Evolutionary conservation across 352 stramenopile species (phyloP), one percentile per base, ranked within the genome.

Genomic region (Globisporangium middletonii): DNA sequence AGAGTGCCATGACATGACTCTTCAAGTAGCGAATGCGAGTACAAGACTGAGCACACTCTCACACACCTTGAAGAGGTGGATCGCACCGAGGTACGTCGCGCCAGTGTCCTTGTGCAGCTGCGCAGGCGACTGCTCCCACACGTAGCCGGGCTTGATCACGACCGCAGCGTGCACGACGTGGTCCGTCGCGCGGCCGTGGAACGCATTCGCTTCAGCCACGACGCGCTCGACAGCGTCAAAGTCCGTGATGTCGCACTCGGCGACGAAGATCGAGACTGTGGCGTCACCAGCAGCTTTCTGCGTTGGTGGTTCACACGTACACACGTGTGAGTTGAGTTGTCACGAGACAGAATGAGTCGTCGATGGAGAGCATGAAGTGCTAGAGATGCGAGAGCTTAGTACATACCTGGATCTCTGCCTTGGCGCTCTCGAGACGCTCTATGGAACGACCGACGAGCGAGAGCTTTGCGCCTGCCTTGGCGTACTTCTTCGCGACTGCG

Each of bases 401-500:
- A 38, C 33, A 11, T 38, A 38, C 33, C 43, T 47, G 26, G 41
- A 64, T 64, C 59, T 55, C 59, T 8, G 26, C 19, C n/a, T 52
- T 46, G 18, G 59, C 52, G 41, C 12, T 18, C 38, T 64, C 52
- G 7, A 64, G 43, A 6, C 53, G 45, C 28, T 44, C 52, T 11
- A 59, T 45, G 19, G 45, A 59, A 4, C 45, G 52, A 1, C 45
- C 59, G 9, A 64, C 53, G 28, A 64, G 51, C 53, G 59, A 60
- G 18, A 64, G 35, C 51, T 82, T 80, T 27, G 80, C 80, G 7
- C 74, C 77, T 6, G 67, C 68, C 2, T 64, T 59, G 1, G 69
- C 63, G 44, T 88, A 90, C 13, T 86, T 78, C 48, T 77, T 83
- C 53, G 80, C 80, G 48, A 89, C 72, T 42, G 76, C 67, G 28